These are phyloP conservation scores for Anthracocystis setariae DNA, from an alignment of 1,284 basidiomycete genomes.

Conservation along the genomic window DNA sequence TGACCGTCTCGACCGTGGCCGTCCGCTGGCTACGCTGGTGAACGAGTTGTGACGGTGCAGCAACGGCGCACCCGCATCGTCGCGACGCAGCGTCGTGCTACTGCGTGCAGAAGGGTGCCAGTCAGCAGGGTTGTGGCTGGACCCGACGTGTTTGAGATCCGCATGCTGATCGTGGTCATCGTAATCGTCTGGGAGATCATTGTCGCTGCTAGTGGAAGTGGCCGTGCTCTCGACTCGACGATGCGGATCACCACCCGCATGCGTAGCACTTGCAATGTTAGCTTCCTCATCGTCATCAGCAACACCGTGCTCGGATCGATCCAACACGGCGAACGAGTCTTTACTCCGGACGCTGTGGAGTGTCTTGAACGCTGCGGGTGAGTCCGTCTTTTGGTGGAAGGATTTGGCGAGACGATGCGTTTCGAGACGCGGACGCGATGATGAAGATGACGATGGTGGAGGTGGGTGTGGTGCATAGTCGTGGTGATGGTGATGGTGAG, in stretches of 20 bases:
- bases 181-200: constrained; percentile 36
- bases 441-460: too few relatives aligned
- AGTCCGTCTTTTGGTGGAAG: constrained; percentile 29
- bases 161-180: constrained; percentile 28
- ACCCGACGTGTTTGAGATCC: constrained; percentile 20
- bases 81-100: constrained; percentile 13
- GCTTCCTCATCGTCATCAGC: constrained; percentile 27
- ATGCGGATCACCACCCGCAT: constrained; percentile 9
- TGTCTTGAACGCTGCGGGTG: constrained; percentile 3
- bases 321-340: constrained; percentile 36
- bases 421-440: constrained; percentile 29
- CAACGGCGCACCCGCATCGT: constrained; percentile 17
- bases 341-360: constrained; percentile 22
- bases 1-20: constrained; percentile 4
- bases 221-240: constrained; percentile 26
- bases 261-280: neutral
- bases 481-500: constrained; percentile 8
- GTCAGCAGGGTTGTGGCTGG: constrained; percentile 6
- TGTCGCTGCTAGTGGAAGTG: constrained; percentile 40
- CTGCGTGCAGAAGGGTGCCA: constrained; percentile 25
- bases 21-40: constrained; percentile 7
- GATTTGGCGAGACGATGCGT: constrained; percentile 44
- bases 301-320: constrained; percentile 22
- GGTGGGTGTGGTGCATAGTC: constrained; percentile 9
- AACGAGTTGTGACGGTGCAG: constrained; percentile 20